phyloP scores from a whole-genome alignment of 352 stramenopile genomes.

The Phytophthora citricola region DNA sequence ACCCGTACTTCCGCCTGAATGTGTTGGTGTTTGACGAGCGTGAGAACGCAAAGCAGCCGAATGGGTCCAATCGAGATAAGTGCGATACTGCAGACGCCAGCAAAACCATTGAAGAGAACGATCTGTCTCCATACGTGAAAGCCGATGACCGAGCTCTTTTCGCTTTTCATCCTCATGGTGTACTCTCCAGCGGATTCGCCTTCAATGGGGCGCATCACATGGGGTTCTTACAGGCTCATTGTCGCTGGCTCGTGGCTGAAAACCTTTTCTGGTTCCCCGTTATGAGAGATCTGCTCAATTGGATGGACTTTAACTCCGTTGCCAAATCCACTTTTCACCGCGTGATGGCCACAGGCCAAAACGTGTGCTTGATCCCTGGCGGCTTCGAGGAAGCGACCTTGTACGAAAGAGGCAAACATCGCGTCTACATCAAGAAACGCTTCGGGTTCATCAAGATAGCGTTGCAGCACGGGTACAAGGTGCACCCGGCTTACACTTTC shows the following conservation, averaged over 20 bases:
- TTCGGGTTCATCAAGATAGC: slow-evolving; percentile 94
- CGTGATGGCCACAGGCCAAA: slow-evolving; percentile 58
- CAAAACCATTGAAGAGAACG: slow-evolving; percentile 22
- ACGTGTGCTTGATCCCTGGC: slow-evolving; percentile 86
- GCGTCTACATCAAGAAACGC: slow-evolving; percentile 91
- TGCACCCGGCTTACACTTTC: slow-evolving; percentile 92
- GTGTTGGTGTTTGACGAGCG: slow-evolving; percentile 52
- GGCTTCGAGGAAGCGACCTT: slow-evolving; percentile 96
- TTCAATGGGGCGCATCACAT: slow-evolving; percentile 63
- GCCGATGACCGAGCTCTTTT: slow-evolving; percentile 31
- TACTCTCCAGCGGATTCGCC: slow-evolving; percentile 56
- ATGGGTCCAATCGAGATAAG: slow-evolving; percentile 12
- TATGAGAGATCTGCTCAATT: slow-evolving; percentile 63
- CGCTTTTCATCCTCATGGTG: slow-evolving; percentile 73
- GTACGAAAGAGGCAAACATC: slow-evolving; percentile 76
- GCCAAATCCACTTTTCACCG: slow-evolving; percentile 49
- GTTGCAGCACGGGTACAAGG: slow-evolving; percentile 89
- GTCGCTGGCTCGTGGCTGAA: slow-evolving; percentile 69
- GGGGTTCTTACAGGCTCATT: slow-evolving; percentile 51
- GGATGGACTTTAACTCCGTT: slow-evolving; percentile 62
- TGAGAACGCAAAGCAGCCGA: slow-evolving; percentile 13
- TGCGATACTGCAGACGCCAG: slow-evolving; percentile 2
- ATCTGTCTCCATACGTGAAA: slow-evolving; percentile 15
- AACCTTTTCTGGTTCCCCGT: slow-evolving; percentile 70
- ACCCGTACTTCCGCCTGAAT: slow-evolving; percentile 58